Conservation (phyloP, 2,329 filamentous ascomycete species). For the Arthrobotrys iridis region DNA sequence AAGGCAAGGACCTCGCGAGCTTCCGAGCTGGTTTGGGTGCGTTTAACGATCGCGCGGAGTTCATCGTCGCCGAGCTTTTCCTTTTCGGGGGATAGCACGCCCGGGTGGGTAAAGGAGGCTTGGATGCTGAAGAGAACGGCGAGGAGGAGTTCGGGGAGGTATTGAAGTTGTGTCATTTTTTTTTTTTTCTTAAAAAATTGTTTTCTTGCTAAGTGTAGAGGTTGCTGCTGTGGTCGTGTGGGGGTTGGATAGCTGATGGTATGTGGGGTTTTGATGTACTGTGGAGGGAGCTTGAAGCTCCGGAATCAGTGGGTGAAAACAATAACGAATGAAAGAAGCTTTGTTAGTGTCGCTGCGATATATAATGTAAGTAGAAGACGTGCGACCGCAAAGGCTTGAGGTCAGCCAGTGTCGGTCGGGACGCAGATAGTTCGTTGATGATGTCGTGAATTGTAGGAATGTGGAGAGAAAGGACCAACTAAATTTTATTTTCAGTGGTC, state of each 20-base stretch:
- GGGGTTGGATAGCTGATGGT: background rate
- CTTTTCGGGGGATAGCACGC: conserved; percentile 57
- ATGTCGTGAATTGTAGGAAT: background rate
- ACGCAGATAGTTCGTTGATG: background rate
- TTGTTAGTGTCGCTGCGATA: background rate
- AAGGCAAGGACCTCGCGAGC: conserved; percentile 58
- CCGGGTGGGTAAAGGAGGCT: conserved; percentile 58
- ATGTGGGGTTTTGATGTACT: conserved; percentile 4
- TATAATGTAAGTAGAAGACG: background rate
- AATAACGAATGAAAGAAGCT: background rate
- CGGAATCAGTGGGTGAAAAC: background rate
- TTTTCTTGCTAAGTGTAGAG: background rate
- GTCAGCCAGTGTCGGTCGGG: background rate
- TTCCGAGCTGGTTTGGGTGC: conserved; percentile 57
- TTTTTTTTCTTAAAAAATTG: background rate
- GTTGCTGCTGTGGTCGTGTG: background rate
- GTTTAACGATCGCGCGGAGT: conserved; percentile 58
- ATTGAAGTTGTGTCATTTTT: conserved; percentile 53
- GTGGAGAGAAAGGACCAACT: too few relatives aligned
- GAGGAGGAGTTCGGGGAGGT: conserved; percentile 57
- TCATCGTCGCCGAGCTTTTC: conserved; percentile 58
- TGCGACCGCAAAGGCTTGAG: background rate
- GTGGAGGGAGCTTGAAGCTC: conserved; percentile 1
- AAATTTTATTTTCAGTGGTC: too few relatives aligned
- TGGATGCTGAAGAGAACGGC: conserved; percentile 58